Evolutionary conservation across 1,284 basidiomycete species (phyloP).

Genomic region (Anthracocystis panici-leucophaei): DNA sequence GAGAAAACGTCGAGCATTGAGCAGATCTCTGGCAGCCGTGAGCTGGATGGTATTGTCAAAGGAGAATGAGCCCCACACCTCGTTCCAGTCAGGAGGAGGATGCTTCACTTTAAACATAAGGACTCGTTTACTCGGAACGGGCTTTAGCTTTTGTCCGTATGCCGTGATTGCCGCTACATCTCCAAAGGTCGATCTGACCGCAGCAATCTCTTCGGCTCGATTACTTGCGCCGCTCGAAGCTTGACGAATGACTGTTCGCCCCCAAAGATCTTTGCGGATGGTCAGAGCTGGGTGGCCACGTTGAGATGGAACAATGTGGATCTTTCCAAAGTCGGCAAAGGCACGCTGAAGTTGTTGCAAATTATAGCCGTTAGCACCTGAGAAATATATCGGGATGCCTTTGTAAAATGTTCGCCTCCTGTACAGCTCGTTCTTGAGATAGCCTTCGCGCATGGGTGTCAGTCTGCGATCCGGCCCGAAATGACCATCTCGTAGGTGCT

Average conservation of each 20-base stretch:
- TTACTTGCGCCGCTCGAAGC: background rate
- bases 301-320: slow-evolving; percentile 4
- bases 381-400: background rate
- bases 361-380: background rate
- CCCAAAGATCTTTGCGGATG: background rate
- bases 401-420: background rate
- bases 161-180: slow-evolving; percentile 13
- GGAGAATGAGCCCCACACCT: background rate
- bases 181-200: slow-evolving; percentile 8
- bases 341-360: slow-evolving; percentile 13
- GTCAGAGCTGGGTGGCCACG: background rate
- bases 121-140: background rate
- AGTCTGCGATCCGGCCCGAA: background rate
- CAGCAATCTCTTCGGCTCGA: background rate
- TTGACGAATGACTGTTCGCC: background rate
- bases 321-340: slow-evolving; percentile 7
- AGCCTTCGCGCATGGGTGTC: background rate
- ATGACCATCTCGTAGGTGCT: background rate
- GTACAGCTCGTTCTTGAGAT: background rate
- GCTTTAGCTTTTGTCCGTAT: background rate
- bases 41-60: background rate
- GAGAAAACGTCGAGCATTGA: slow-evolving; percentile 1
- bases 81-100: slow-evolving; percentile 1
- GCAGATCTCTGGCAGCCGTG: slow-evolving; percentile 1
- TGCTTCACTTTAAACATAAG: background rate